Percentiles rank a stretch among this genome's conserved stretches.
Conservation (phyloP, 176 grass and related monocot genomes). For the Lolium perenne region DNA sequence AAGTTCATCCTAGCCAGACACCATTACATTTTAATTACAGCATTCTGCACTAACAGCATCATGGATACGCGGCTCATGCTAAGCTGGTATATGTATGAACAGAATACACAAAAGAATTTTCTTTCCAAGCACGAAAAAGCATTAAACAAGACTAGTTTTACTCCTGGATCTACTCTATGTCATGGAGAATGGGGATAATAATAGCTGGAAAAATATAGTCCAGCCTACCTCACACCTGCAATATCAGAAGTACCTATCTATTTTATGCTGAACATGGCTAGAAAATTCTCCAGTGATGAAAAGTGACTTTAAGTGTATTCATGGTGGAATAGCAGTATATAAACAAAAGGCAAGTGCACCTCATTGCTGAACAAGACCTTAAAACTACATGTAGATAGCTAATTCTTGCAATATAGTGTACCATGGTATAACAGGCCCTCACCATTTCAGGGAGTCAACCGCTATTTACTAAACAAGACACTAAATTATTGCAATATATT, state of each 20-base stretch:
- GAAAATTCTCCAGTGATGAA: not conserved
- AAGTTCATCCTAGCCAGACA: constrained; percentile 19
- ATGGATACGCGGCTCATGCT: not conserved
- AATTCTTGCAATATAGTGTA: not conserved
- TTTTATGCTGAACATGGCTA: constrained; percentile 1
- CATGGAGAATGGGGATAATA: constrained; percentile 13
- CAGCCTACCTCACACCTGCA: not conserved
- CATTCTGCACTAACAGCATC: constrained; percentile 3
- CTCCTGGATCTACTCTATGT: constrained; percentile 14
- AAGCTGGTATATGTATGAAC: constrained; percentile 7
- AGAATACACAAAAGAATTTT: constrained; percentile 16
- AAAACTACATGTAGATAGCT: constrained; percentile 1
- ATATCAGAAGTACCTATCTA: not conserved
- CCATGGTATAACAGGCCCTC: not conserved
- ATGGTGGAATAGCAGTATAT: constrained; percentile 5
- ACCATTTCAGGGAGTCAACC: not conserved
- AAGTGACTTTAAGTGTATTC: not conserved
- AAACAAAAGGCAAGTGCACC: not conserved
- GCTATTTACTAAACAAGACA: not conserved
- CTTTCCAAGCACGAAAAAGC: not conserved
- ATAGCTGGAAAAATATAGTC: not conserved
- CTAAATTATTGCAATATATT: constrained; percentile 6
- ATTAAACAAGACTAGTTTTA: not conserved
- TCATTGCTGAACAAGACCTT: constrained; percentile 1
- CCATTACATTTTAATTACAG: not conserved